Evolutionary conservation across 345 rosid genomes (phyloP).

Genomic region (Gossypium longicalyx): DNA sequence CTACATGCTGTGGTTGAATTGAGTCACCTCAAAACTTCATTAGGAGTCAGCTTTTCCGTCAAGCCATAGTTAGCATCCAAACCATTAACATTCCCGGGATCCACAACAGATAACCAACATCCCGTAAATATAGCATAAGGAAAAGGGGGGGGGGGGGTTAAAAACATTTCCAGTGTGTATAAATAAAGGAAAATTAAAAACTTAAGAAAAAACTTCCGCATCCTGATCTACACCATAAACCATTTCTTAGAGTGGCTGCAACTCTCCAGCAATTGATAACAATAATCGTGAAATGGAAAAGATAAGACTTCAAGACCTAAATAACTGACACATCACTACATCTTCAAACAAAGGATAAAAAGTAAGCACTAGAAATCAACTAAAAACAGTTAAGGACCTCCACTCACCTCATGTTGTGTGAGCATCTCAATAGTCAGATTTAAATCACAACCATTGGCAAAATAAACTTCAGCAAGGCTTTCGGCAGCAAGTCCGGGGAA

Average conservation of each 20-base stretch:
- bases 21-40: constrained; percentile 17
- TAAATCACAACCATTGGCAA: constrained; percentile 83
- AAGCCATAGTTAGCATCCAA: constrained; percentile 20
- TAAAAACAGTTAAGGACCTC: background rate
- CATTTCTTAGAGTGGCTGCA: background rate
- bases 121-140: background rate
- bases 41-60: constrained; percentile 25
- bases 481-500: constrained; percentile 96
- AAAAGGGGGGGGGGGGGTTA: background rate
- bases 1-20: constrained; percentile 7
- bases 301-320: constrained; percentile 14
- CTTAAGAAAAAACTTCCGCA: background rate
- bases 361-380: constrained; percentile 15
- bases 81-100: background rate
- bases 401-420: constrained; percentile 99
- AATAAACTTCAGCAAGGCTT: constrained; percentile 90
- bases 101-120: constrained; percentile 1
- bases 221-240: background rate
- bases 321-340: background rate
- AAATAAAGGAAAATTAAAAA: background rate
- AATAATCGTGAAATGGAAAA: background rate
- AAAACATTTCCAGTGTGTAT: background rate
- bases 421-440: constrained; percentile 93
- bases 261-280: background rate
- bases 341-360: background rate